Evolutionary conservation across 2,329 filamentous ascomycete genomes (phyloP).

Genomic region (Phialophora chinensis): DNA sequence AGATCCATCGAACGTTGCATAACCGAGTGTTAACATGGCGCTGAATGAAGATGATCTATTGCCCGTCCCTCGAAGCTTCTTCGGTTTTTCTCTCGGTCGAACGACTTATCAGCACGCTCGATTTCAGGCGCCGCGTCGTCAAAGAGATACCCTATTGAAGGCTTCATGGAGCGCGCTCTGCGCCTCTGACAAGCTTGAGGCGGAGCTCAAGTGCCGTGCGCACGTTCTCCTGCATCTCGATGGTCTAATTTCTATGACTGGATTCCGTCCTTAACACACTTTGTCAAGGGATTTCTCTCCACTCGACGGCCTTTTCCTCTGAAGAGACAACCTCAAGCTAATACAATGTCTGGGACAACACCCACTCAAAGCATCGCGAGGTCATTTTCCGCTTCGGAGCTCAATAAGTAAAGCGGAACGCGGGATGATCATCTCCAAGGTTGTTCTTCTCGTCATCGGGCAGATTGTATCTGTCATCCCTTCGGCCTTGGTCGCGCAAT

Average conservation of each 20-base stretch:
- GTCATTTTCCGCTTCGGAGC: background rate
- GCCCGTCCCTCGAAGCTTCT: background rate
- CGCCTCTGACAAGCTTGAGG: background rate
- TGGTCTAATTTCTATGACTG: background rate
- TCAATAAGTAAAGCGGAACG: conserved; percentile 45
- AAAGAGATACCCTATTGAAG: background rate
- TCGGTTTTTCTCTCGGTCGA: background rate
- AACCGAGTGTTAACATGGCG: conserved; percentile 6
- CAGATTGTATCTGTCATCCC: conserved; percentile 40
- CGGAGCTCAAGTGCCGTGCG: background rate
- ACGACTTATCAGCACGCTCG: background rate
- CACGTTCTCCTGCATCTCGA: background rate
- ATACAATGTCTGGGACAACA: background rate
- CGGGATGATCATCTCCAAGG: conserved; percentile 46
- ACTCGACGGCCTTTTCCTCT: background rate
- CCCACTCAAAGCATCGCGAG: background rate
- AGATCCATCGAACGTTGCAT: conserved; percentile 4
- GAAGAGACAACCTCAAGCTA: background rate
- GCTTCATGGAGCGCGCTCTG: background rate
- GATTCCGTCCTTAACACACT: background rate
- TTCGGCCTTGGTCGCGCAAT: conserved; percentile 40
- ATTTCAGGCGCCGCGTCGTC: background rate
- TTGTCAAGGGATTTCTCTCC: background rate
- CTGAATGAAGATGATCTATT: background rate
- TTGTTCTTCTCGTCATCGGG: conserved; percentile 41